Evolutionary conservation across 2,329 filamentous ascomycete species (phyloP), one percentile per base, ranked within the genome.

Genomic region (Monosporascus sp.): DNA sequence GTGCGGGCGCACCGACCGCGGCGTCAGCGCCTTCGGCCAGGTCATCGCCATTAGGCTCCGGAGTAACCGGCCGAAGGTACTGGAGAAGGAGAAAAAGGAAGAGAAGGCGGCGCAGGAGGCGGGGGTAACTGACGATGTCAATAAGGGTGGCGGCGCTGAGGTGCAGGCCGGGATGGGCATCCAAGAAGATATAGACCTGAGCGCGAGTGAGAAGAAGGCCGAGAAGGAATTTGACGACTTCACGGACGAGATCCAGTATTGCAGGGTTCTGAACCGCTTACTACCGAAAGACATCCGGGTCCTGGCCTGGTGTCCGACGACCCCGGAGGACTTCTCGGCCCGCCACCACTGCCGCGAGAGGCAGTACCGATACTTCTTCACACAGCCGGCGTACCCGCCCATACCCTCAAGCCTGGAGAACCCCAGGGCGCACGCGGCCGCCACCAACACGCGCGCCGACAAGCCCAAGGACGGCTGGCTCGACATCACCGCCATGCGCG

Each of bases 321-420:
- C 88, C 17, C 90, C 92, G 0, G 72, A 80, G 8, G 82, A 82
- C 56, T 99, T 99, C 70, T 91, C 89, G 37, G 94, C 94, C 5
- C 86, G 94, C 41, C 97, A 97, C 78, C 91, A 89, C 51, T 99
- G 94, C 72, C 84, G 87, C 57, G 91, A 97, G 72, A 82, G 94
- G 22, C 87, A 89, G 60, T 99, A 99, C 74, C 86, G 90, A 54
- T 99, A 99, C 73, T 97, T 96, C 77, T 99, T 99, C 75, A 97
- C 94, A 0, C 91, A 97, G 68, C 94, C 94, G 0, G 89, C 88
- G 1, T 96, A 91, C 66, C 75, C 84, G 2, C 91, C 91, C 0
- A 77, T 82, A 5, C 84, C 87, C 1, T 73, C 78, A 1, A 66
- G 77, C 20, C 57, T 79, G 38, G 81, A 80, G 5, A 70, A 81